Evolutionary conservation across 179 eudicot species (phyloP).

Genomic region (Silene noctiflora): DNA sequence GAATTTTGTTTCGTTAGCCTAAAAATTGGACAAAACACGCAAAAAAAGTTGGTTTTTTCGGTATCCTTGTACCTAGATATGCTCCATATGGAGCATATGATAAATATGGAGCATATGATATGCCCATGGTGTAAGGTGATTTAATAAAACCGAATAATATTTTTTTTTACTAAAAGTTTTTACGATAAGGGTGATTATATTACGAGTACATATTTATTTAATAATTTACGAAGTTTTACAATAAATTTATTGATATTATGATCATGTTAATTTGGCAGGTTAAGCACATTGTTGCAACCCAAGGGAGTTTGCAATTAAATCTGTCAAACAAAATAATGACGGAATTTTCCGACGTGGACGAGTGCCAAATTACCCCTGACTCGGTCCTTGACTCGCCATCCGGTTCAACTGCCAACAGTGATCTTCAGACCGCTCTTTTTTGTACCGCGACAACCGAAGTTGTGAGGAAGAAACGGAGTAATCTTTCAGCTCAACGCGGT

Average conservation of each 20-base stretch:
- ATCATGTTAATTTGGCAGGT: constrained; percentile 28
- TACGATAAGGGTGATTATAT: too few relatives aligned
- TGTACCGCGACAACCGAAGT: constrained; percentile 52
- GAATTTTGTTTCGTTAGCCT: too few relatives aligned
- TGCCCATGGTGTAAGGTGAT: neutral
- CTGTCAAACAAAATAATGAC: constrained; percentile 17
- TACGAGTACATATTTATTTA: neutral
- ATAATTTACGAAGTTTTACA: neutral
- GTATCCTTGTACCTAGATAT: too few relatives aligned
- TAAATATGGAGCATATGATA: too few relatives aligned
- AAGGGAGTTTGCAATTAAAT: constrained; percentile 29
- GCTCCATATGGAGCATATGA: too few relatives aligned
- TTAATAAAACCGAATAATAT: neutral
- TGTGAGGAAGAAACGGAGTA: constrained; percentile 52
- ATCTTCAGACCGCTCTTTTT: constrained; percentile 25
- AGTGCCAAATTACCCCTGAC: constrained; percentile 46
- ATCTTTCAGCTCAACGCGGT: constrained; percentile 16
- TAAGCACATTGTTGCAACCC: constrained; percentile 36
- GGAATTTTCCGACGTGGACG: constrained; percentile 39
- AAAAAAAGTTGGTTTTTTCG: too few relatives aligned
- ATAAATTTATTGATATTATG: neutral
- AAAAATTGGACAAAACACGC: too few relatives aligned
- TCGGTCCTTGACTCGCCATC: constrained; percentile 48
- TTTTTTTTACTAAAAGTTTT: too few relatives aligned
- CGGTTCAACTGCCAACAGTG: constrained; percentile 37